Base-by-base conservation (phyloP, 2,329 filamentous ascomycete genomes). In the Chalara sp. region DNA sequence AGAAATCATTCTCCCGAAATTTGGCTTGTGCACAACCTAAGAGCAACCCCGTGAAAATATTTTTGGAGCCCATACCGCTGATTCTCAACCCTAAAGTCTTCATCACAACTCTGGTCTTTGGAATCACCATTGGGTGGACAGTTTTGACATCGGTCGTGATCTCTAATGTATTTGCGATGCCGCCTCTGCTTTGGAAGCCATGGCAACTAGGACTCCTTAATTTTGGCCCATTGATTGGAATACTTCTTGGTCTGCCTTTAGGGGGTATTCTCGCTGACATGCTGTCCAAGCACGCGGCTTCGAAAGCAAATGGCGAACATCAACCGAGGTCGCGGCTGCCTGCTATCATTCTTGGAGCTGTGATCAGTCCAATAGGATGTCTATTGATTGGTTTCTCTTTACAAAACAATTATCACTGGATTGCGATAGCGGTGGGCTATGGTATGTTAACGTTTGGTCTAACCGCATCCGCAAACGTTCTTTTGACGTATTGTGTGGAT, bases 401-500 rank as follows among this genome's bases (percentile, higher is more conserved):
- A 2, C 33, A 51, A 13, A 53, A 55, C 5, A 48, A 56, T 5
- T 31, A 44, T 7, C 50, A 55, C n/a, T 58, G 55, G 54, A 44
- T 49, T 32, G 32, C 31, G n/a, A 40, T 56, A 2, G 51, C 50
- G 29, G 35, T 57, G 13, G 56, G 56, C 32, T 59, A 53, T 49
- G 54, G 47, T 12, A 58, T 59, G 57, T 21, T 58, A 21, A 29
- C 52, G 11, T 54, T 54, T 12, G 56, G 56, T 8, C 31, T 58
- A 46, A 58, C 57, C 10, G 53, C 49, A 40, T 57, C 55, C 6
- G 56, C 56, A 8, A 59, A 59, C 28, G 49, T 59, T 10, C 32
- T 59, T 6, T 48, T 59, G 5, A 58, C 54, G 2, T 59, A 59
- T 21, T 52, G 52, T 6, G 55, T 59, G 10, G 57, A 59, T 44